phyloP scores from a whole-genome alignment of 140 eudicot genomes.

The Bidens hawaiensis region DNA sequence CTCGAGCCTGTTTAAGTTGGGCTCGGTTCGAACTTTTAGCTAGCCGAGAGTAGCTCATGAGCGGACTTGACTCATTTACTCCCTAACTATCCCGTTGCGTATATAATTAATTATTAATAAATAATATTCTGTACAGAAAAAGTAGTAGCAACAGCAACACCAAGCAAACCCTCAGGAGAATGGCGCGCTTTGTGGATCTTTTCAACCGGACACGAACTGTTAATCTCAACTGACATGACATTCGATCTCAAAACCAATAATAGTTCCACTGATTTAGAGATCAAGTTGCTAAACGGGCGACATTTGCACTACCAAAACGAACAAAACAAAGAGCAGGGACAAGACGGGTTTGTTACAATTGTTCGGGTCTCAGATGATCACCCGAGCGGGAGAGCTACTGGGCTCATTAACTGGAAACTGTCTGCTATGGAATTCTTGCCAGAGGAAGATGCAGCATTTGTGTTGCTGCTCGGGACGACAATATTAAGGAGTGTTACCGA shows the following conservation, averaged over 20 bases:
- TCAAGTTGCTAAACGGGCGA: slow-evolving; percentile 57
- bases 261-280: slow-evolving; percentile 36
- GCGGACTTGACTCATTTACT: no score
- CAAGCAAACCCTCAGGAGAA: slow-evolving; percentile 56
- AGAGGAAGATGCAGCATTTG: slow-evolving; percentile 75
- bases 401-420: slow-evolving; percentile 84
- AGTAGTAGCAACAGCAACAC: slow-evolving; percentile 87
- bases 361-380: slow-evolving; percentile 61
- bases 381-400: slow-evolving; percentile 85
- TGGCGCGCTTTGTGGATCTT: slow-evolving; percentile 70
- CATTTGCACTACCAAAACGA: slow-evolving; percentile 50
- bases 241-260: slow-evolving; percentile 45
- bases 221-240: slow-evolving; percentile 35
- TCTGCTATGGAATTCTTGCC: slow-evolving; percentile 55
- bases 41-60: no score
- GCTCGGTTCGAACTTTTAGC: no score
- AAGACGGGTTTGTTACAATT: slow-evolving; percentile 69
- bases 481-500: slow-evolving; percentile 64
- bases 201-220: slow-evolving; percentile 66
- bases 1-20: no score
- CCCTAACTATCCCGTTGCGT: no score
- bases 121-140: slow-evolving; percentile 86
- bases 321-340: slow-evolving; percentile 29
- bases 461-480: slow-evolving; percentile 48
- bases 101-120: no score